Evolutionary conservation across 192 early-diverging fungal species (phyloP).

Genomic region (Coemansia asiatica): DNA sequence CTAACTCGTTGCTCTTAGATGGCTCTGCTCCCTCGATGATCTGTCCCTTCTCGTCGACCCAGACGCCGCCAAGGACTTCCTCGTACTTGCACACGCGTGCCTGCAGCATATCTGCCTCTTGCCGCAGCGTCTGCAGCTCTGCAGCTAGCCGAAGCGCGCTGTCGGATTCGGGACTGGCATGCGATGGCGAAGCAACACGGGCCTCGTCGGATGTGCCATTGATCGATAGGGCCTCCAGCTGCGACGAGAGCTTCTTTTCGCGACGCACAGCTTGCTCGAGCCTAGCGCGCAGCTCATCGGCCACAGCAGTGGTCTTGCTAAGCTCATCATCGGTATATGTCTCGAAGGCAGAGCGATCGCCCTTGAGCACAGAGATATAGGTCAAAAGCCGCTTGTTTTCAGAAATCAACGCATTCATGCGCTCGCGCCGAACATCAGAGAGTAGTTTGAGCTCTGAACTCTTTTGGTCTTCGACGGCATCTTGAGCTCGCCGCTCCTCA

Average conservation of each 20-base stretch:
- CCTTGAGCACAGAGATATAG: constrained; percentile 52
- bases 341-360: constrained; percentile 56
- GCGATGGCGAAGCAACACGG: constrained; percentile 21
- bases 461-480: constrained; percentile 47
- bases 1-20: constrained; percentile 35
- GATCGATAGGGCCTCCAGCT: constrained; percentile 44
- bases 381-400: constrained; percentile 62
- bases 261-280: constrained; percentile 55
- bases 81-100: constrained; percentile 49
- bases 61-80: constrained; percentile 32
- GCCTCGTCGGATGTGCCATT: constrained; percentile 33
- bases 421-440: constrained; percentile 57
- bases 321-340: constrained; percentile 57
- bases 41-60: constrained; percentile 27
- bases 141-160: constrained; percentile 18
- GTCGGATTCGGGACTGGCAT: constrained; percentile 31
- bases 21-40: constrained; percentile 8
- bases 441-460: constrained; percentile 54
- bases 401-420: constrained; percentile 59
- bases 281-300: constrained; percentile 54
- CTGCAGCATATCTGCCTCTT: constrained; percentile 26
- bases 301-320: constrained; percentile 48
- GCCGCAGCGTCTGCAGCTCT: constrained; percentile 34
- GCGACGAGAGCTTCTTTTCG: constrained; percentile 50
- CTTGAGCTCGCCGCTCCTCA: constrained; percentile 48